Conservation (phyloP, 1,284 basidiomycete genomes). For the Fistulina hepatica region DNA sequence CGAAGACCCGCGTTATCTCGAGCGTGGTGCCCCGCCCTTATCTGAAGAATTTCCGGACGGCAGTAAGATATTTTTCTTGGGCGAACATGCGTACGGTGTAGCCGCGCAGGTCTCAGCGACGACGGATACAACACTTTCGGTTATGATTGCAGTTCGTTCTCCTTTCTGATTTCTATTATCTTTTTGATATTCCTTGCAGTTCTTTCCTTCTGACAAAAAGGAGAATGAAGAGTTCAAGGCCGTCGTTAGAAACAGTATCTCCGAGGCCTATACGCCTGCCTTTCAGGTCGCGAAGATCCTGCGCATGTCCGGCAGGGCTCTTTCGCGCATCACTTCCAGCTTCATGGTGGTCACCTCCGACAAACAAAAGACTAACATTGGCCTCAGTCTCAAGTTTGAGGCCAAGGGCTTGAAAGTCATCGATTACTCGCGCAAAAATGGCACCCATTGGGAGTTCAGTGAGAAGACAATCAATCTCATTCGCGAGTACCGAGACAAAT, state of each 20-base stretch:
- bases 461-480: slow-evolving; percentile 78
- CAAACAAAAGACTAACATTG: slow-evolving; percentile 81
- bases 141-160: slow-evolving; percentile 66
- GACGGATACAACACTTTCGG: slow-evolving; percentile 55
- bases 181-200: slow-evolving; percentile 35
- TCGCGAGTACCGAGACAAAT: slow-evolving; percentile 84
- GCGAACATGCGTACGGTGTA: slow-evolving; percentile 87
- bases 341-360: slow-evolving; percentile 75
- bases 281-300: slow-evolving; percentile 64
- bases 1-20: slow-evolving; percentile 85
- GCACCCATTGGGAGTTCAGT: slow-evolving; percentile 89
- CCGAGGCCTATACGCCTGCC: slow-evolving; percentile 63
- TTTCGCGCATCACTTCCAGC: slow-evolving; percentile 88
- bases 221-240: slow-evolving; percentile 74
- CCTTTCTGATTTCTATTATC: slow-evolving; percentile 27
- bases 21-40: slow-evolving; percentile 71
- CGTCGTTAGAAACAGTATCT: slow-evolving; percentile 45
- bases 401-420: slow-evolving; percentile 93
- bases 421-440: slow-evolving; percentile 83
- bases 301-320: slow-evolving; percentile 60
- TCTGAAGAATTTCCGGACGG: slow-evolving; percentile 85
- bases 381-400: slow-evolving; percentile 94
- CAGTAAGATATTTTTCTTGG: slow-evolving; percentile 92
- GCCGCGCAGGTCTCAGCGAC: slow-evolving; percentile 82
- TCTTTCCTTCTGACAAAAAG: slow-evolving; percentile 69